Evolutionary conservation across 2,329 filamentous ascomycete genomes (phyloP).

Genomic region (Colletotrichum eleusines): DNA sequence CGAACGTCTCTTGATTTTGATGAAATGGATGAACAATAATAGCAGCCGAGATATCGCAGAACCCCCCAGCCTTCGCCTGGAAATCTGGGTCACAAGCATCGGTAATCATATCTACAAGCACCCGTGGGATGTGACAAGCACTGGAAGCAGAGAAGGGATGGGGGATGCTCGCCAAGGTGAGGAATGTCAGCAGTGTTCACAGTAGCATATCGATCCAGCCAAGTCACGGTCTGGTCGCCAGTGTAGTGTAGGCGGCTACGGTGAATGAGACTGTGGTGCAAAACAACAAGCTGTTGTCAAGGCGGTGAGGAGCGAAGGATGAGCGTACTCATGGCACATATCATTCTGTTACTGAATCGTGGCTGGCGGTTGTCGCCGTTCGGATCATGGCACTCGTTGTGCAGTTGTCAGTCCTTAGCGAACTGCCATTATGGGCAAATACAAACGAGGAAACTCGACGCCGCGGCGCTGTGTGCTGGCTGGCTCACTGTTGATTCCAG

Average conservation of each 20-base stretch:
- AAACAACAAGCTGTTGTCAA: background rate
- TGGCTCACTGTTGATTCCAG: background rate
- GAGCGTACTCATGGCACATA: background rate
- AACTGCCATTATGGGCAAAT: background rate
- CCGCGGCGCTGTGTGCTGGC: background rate
- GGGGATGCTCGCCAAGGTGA: background rate
- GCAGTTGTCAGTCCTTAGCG: background rate
- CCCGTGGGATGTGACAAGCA: background rate
- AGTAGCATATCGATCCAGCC: background rate
- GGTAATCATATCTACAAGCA: background rate
- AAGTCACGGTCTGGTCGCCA: background rate
- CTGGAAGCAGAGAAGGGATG: background rate
- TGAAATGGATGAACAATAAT: background rate
- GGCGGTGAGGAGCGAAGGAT: background rate
- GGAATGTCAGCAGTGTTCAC: background rate
- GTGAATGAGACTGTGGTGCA: background rate
- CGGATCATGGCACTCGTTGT: background rate
- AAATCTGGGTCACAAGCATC: background rate
- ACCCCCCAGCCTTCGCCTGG: background rate
- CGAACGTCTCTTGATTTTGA: background rate
- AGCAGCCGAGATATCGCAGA: background rate
- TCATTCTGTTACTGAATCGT: background rate
- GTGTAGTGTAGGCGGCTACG: background rate
- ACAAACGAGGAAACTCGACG: background rate
- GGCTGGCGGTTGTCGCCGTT: background rate